phyloP scores from a whole-genome alignment of 306 rosid species.

The Medicago ruthenica region DNA sequence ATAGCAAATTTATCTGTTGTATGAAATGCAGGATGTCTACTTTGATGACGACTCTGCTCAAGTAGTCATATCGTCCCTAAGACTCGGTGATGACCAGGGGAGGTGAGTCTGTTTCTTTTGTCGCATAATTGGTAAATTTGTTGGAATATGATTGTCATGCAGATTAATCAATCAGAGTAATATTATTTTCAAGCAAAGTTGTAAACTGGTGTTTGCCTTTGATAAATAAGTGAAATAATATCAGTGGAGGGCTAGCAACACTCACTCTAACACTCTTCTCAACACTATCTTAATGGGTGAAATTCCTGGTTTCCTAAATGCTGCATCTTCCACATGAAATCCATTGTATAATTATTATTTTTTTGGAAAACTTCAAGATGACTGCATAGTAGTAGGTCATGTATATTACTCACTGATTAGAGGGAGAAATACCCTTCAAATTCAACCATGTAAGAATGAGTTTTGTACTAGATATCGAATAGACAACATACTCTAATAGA shows the following conservation, averaged over 20 bases:
- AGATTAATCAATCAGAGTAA: conserved; percentile 24
- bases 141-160: not conserved
- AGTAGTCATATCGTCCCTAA: conserved; percentile 89
- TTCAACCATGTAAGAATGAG: not conserved
- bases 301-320: conserved; percentile 14
- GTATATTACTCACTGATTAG: conserved; percentile 17
- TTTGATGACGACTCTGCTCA: conserved; percentile 98
- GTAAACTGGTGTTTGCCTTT: not conserved
- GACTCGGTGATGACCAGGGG: conserved; percentile 97
- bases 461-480: not conserved
- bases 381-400: conserved; percentile 3
- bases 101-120: conserved; percentile 65
- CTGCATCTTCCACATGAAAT: conserved; percentile 38
- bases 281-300: not conserved
- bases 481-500: not conserved
- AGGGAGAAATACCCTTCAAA: not conserved
- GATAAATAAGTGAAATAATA: conserved; percentile 16
- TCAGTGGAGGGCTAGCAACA: not conserved
- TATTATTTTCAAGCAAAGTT: conserved; percentile 17
- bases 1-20: conserved; percentile 35
- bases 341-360: not conserved
- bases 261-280: not conserved
- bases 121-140: conserved; percentile 15
- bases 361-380: conserved; percentile 7
- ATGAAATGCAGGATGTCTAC: conserved; percentile 79